These are phyloP conservation scores for Arthrobotrys iridis DNA, from an alignment of 2,329 filamentous ascomycete species.

Conservation along the genomic window DNA sequence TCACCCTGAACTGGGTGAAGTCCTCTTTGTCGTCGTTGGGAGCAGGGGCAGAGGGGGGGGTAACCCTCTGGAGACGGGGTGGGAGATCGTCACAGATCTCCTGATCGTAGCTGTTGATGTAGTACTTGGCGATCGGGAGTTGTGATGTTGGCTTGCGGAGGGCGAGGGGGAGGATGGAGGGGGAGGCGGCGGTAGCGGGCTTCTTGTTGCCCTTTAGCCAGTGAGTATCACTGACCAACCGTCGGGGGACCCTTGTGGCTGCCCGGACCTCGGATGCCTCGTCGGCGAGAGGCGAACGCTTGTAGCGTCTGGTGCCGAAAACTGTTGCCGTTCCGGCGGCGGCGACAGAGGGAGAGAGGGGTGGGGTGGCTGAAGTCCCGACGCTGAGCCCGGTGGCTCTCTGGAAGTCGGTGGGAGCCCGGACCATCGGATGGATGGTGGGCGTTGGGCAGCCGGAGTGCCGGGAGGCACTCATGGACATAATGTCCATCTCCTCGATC, in stretches of 20 bases:
- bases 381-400: slow-evolving; percentile 14
- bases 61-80: neutral
- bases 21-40: neutral
- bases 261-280: slow-evolving; percentile 6
- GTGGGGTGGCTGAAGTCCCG: slow-evolving; percentile 11
- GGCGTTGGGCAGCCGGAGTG: slow-evolving; percentile 18
- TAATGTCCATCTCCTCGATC: slow-evolving; percentile 41
- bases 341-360: neutral
- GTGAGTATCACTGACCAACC: slow-evolving; percentile 32
- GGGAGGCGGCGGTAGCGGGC: neutral
- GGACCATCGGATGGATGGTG: slow-evolving; percentile 5
- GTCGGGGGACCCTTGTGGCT: slow-evolving; percentile 23
- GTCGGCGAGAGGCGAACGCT: neutral
- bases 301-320: slow-evolving; percentile 30
- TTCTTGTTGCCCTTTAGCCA: slow-evolving; percentile 25
- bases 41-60: neutral
- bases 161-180: neutral
- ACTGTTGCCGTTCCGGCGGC: slow-evolving; percentile 21
- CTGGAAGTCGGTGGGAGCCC: slow-evolving; percentile 18
- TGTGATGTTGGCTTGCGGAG: slow-evolving; percentile 19
- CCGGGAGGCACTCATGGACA: slow-evolving; percentile 1
- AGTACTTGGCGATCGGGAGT: slow-evolving; percentile 41
- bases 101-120: slow-evolving; percentile 25
- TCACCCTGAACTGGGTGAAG: neutral
- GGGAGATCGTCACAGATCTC: neutral